A percentile compares a stretch with the other conserved stretches of the same genome.
These are phyloP conservation scores for Bombardia bombarda DNA, from an alignment of 495 filamentous ascomycete genomes.

Conservation along the genomic window DNA sequence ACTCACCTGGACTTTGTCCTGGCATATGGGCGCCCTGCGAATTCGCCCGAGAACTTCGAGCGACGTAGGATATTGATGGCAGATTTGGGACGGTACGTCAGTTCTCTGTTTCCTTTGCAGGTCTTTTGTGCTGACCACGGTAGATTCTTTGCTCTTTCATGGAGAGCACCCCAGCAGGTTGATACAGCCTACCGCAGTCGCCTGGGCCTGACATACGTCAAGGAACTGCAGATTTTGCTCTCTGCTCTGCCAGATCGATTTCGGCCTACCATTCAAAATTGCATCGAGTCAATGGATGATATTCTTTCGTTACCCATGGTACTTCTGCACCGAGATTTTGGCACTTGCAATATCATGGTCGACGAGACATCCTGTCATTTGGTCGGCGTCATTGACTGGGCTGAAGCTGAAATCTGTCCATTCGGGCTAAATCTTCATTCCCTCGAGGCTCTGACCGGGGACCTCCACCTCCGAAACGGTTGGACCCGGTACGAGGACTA, in stretches of 20 bases:
- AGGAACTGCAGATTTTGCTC: constrained; percentile 24
- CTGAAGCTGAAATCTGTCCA: constrained; percentile 29
- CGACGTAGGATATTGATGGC: constrained; percentile 3
- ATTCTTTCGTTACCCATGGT: constrained; percentile 28
- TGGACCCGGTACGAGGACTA: constrained; percentile 33
- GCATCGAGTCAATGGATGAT: constrained; percentile 19
- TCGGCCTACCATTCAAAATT: constrained; percentile 23
- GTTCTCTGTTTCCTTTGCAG: background rate
- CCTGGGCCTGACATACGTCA: constrained; percentile 15
- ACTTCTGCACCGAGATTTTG: constrained; percentile 31
- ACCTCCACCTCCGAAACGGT: constrained; percentile 28
- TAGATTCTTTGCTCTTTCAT: constrained; percentile 30
- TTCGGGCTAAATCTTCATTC: constrained; percentile 34
- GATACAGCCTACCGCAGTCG: constrained; percentile 15
- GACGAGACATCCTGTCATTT: constrained; percentile 26
- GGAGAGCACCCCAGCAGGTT: constrained; percentile 25
- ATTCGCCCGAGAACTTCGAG: constrained; percentile 1
- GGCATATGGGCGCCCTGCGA: constrained; percentile 3
- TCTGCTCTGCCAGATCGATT: constrained; percentile 28
- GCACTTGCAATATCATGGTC: constrained; percentile 31
- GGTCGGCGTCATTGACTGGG: constrained; percentile 36
- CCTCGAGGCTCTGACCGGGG: constrained; percentile 25
- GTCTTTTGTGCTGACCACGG: background rate
- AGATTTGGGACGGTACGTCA: constrained; percentile 2
- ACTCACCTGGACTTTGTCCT: constrained; percentile 1